A percentile compares a stretch with the other conserved stretches of the same genome.
Conservation (phyloP, 139 green algal genomes). For the Axilococcus clingmanii region DNA sequence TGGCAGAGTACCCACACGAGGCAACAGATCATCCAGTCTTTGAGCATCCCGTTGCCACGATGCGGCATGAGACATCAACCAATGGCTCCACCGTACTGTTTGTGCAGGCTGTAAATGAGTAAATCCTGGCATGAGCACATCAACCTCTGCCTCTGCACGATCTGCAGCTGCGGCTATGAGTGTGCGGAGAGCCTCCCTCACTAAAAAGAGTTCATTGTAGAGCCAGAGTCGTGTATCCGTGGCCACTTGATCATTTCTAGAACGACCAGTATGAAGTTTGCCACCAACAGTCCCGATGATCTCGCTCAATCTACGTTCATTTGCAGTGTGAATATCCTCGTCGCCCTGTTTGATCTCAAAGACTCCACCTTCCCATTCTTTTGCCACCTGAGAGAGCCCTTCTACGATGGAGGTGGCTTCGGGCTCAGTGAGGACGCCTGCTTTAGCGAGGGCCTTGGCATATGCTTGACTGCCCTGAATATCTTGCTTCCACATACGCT, state of each 20-base stretch:
- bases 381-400: conserved; percentile 61
- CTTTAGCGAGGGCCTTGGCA: conserved; percentile 72
- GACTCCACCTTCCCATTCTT: conserved; percentile 51
- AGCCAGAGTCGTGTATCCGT: conserved; percentile 97
- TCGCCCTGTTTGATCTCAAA: conserved; percentile 81
- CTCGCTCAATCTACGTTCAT: conserved; percentile 87
- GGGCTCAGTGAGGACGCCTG: conserved; percentile 72
- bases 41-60: conserved; percentile 90
- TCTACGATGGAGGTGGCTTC: conserved; percentile 66
- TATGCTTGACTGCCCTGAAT: conserved; percentile 90
- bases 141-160: conserved; percentile 71
- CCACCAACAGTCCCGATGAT: conserved; percentile 77
- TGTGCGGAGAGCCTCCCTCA: conserved; percentile 59
- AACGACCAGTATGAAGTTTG: conserved; percentile 97
- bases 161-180: conserved; percentile 71
- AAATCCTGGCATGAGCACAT: conserved; percentile 92
- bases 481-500: conserved; percentile 89
- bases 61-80: conserved; percentile 84
- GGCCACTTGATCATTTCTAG: conserved; percentile 92
- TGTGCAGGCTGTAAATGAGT: conserved; percentile 94
- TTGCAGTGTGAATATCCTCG: conserved; percentile 98
- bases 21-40: conserved; percentile 77
- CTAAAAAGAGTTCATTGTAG: conserved; percentile 49
- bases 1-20: conserved; percentile 79
- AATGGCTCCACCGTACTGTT: conserved; percentile 91